Base-by-base conservation (phyloP, 176 grass and related monocot species). In the Oryza longistaminata region DNA sequence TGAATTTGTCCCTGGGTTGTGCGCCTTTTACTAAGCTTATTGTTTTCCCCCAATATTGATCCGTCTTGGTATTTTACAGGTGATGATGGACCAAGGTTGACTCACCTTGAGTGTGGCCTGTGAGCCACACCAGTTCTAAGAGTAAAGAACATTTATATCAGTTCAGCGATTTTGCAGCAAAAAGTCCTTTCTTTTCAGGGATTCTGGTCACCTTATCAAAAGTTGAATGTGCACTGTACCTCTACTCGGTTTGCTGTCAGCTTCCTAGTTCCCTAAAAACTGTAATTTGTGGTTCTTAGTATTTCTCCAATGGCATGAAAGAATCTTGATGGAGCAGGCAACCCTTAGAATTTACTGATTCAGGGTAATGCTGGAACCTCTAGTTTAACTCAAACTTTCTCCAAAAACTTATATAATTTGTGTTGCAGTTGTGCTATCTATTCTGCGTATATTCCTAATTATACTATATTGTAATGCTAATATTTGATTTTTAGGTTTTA, bases 131-230 rank as follows among this genome's bases (percentile, higher is more conserved):
- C 85, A 7, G 75, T 92, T 78, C 78, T 91, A 37, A 84, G 88
- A 86, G 91, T 89, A 53, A 99, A 89, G 70, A 88, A 85, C 4
- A 89, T 96, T 74, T 92, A 99, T 81, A 94, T 99, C 76, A 99
- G 90, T 83, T 94, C 93, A 0, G 96, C 91, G 2, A 96, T 99
- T 92, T 99, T 73, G 96, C 96, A 69, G 91, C 91, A 24, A 95
- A 94, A 88, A 98, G 96, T 82, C 93, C 93, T 85, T 98, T 98
- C 86, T 98, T 98, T 90, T 94, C 82, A 94, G 96, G 96, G 94
- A 91, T 82, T 86, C 14, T 35, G 9, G 1, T 69, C 19, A 9
- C 68, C 55, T 79, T 61, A 48, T 80, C 21, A 52, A 52, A 64
- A n/a, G n/a, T n/a, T 67, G 13, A 10, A 66, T 43, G 27, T 85